A percentile compares a stretch with the other conserved stretches of the same genome.
phyloP scores from a whole-genome alignment of 2,329 filamentous ascomycete genomes.

The Xylaria sp. region DNA sequence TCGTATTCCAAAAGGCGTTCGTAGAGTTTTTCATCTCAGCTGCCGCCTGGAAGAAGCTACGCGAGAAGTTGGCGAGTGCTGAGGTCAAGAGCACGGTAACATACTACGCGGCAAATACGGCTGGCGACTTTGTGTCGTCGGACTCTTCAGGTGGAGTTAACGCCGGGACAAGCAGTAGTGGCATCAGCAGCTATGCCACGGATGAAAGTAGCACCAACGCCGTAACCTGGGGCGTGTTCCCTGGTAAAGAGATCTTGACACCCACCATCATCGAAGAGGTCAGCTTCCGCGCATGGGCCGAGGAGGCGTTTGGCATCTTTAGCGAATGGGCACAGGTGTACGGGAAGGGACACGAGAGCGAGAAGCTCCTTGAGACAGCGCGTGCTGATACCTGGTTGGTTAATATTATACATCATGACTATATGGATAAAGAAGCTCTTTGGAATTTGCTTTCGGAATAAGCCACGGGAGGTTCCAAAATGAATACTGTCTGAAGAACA shows the following conservation, averaged over 20 bases:
- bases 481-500: neutral
- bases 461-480: neutral
- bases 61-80: constrained; percentile 63
- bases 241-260: constrained; percentile 93
- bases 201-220: constrained; percentile 75
- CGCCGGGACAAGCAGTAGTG: neutral
- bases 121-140: constrained; percentile 79
- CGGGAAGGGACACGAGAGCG: constrained; percentile 72
- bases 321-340: constrained; percentile 92
- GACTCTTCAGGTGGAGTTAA: constrained; percentile 51
- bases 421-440: constrained; percentile 70
- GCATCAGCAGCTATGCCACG: constrained; percentile 10
- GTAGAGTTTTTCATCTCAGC: constrained; percentile 91
- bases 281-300: constrained; percentile 90
- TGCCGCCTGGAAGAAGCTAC: constrained; percentile 72
- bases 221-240: constrained; percentile 96
- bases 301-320: constrained; percentile 97
- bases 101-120: constrained; percentile 84
- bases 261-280: constrained; percentile 97
- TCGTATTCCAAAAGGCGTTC: constrained; percentile 98
- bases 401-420: constrained; percentile 86
- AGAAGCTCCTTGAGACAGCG: constrained; percentile 70
- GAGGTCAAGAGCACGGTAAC: constrained; percentile 72
- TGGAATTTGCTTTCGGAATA: constrained; percentile 68
- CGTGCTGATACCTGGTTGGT: constrained; percentile 83